phyloP scores from a whole-genome alignment of 208 protist genomes.

The Trypanosoma rangeli region DNA sequence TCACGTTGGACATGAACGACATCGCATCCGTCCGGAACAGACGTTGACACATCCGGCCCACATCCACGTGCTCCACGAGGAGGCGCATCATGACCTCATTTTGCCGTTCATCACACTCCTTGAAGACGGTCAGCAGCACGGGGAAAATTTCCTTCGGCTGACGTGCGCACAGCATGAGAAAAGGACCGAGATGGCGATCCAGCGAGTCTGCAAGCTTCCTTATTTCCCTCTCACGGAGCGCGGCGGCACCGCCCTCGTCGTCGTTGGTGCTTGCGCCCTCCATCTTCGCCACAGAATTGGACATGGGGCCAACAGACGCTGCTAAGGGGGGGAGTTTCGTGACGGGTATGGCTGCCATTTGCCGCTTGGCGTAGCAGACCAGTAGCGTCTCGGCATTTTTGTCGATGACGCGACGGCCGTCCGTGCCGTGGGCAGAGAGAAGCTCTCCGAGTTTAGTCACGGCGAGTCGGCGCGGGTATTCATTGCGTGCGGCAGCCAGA shows the following conservation, averaged over 20 bases:
- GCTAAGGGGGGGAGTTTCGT: constrained; percentile 13
- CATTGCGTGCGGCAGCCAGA: constrained; percentile 42
- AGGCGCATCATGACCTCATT: constrained; percentile 55
- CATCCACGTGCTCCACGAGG: constrained; percentile 52
- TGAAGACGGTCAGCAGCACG: constrained; percentile 60
- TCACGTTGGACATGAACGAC: constrained; percentile 46
- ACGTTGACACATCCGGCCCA: constrained; percentile 58
- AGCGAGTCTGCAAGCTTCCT: constrained; percentile 35
- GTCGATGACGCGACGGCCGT: constrained; percentile 38
- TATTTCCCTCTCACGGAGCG: constrained; percentile 20
- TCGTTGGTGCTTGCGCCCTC: not conserved
- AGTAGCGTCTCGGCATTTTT: constrained; percentile 46
- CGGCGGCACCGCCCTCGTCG: constrained; percentile 8
- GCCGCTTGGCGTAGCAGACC: constrained; percentile 65
- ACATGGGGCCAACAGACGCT: not conserved
- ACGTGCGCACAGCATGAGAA: constrained; percentile 75
- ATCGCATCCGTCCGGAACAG: constrained; percentile 50
- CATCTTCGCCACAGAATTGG: constrained; percentile 8
- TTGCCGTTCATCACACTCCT: constrained; percentile 58
- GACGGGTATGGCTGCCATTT: constrained; percentile 58
- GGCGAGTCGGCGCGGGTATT: constrained; percentile 55
- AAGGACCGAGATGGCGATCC: constrained; percentile 62
- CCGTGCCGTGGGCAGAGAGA: constrained; percentile 18
- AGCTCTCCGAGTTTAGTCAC: constrained; percentile 56
- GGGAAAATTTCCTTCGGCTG: constrained; percentile 69